phyloP scores from a whole-genome alignment of 805 yeast species.

The Saccharomycopsis oosterbeekiorum region DNA sequence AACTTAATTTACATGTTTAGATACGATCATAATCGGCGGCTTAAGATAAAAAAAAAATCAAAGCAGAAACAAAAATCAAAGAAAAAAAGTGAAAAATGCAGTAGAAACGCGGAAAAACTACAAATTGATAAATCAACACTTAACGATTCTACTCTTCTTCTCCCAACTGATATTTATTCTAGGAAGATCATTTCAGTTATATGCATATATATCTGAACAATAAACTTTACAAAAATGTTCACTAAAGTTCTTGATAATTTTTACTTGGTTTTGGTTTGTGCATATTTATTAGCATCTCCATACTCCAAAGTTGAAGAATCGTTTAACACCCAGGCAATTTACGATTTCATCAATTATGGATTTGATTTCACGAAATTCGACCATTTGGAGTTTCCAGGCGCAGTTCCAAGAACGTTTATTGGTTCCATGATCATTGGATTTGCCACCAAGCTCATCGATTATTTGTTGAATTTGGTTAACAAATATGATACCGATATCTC shows the following conservation, averaged over 20 bases:
- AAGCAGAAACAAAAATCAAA: no score
- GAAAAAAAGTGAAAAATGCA: no score
- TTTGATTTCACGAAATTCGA: conserved; percentile 42
- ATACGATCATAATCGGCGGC: no score
- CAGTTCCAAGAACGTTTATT: conserved; percentile 75
- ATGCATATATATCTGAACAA: background rate
- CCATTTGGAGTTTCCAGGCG: conserved; percentile 77
- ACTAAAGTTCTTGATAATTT: background rate
- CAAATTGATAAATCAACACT: no score
- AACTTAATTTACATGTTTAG: no score
- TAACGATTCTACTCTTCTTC: no score
- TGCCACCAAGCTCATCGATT: conserved; percentile 24
- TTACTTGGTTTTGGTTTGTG: conserved; percentile 28
- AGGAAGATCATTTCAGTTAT: no score
- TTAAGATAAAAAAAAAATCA: no score
- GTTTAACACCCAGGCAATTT: conserved; percentile 81
- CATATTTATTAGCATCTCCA: conserved; percentile 54
- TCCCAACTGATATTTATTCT: no score
- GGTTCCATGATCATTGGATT: conserved; percentile 53
- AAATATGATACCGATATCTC: background rate
- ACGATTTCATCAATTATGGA: conserved; percentile 68
- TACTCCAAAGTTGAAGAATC: conserved; percentile 92
- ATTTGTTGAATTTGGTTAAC: conserved; percentile 6
- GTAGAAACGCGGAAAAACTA: no score
- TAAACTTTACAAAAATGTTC: background rate